phyloP scores from a whole-genome alignment of 768 basidiomycete genomes.

The Rhodosporidiobolus odoratus region DNA sequence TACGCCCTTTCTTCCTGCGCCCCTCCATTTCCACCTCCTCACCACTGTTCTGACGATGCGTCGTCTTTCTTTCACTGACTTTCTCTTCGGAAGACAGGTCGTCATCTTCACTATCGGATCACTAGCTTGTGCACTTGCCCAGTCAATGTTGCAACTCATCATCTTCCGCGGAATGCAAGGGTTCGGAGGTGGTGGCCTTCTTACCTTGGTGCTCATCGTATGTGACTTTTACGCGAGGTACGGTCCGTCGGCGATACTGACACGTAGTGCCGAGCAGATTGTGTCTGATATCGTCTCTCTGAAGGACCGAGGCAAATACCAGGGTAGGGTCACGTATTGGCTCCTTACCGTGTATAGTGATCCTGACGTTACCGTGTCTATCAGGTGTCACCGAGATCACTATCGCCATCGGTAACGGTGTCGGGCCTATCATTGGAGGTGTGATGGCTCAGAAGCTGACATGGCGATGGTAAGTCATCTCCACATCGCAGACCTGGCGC shows the following conservation, averaged over 20 bases:
- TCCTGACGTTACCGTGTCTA: constrained; percentile 37
- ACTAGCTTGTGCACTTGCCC: constrained; percentile 47
- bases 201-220: constrained; percentile 29
- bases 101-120: constrained; percentile 47
- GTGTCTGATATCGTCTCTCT: constrained; percentile 28
- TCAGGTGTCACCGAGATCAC: constrained; percentile 47
- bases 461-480: constrained; percentile 33
- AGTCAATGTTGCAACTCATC: constrained; percentile 49
- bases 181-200: constrained; percentile 20
- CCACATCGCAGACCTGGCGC: neutral
- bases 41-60: neutral
- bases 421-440: constrained; percentile 48
- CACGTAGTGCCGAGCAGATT: neutral
- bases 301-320: constrained; percentile 33
- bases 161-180: constrained; percentile 43
- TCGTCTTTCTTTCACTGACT: neutral
- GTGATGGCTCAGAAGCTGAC: constrained; percentile 43
- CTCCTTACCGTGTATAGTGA: too few species aligned
- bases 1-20: constrained; percentile 22
- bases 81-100: neutral
- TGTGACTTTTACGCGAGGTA: neutral
- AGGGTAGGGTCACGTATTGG: constrained; percentile 1
- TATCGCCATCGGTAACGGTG: constrained; percentile 44
- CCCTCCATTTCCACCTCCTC: neutral
- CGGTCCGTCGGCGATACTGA: neutral